Base-by-base conservation (phyloP, 495 filamentous ascomycete species). In the Bacidia gigantensis region DNA sequence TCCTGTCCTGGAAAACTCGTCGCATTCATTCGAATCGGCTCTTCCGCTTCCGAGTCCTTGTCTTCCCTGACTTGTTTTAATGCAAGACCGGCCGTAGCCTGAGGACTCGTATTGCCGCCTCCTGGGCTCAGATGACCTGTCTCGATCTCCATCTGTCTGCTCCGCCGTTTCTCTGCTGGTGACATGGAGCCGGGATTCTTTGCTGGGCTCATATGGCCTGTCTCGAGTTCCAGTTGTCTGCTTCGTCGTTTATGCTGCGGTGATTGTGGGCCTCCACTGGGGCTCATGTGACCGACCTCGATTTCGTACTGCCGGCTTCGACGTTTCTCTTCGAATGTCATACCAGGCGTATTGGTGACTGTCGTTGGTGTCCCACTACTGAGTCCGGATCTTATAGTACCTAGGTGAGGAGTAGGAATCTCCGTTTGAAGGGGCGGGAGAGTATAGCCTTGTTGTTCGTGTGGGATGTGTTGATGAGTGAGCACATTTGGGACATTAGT, bases 1-100 rank as follows among this genome's bases (percentile, higher is more conserved):
- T 87, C 85, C 69, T 89, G 84, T 1, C 85, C 86, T 2, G 86
- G 86, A 61, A 87, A 90, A 24, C 81, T 78, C 11, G 86, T 88
- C 7, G 83, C 81, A 40, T 73, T 83, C 86, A 90, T 90, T 26
- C 74, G 62, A 32, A 75, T 70, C 41, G 72, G 70, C 21, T 83
- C 80, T 23, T 69, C 65, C 2, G 72, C 73, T 17, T 79, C 74
- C 35, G 76, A 71, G 24, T 66, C 67, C 29, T 21, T 26, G 24
- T 53, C n/a, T 20, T 49, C 50, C 12, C 50, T 26, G 49, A 11
- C 11, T 32, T 43, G 20, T 24, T 32, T 21, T 10, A 11, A 11
- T 7, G 20, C 56, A 1, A 7, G 25, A 43, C 18, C 22, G 22
- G 3, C 23, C 42, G 3, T 3, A 29, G 18, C 25, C 3, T 17